Percentiles rank a stretch among this genome's conserved stretches.
phyloP scores from a whole-genome alignment of 2,329 filamentous ascomycete species.

The Fusarium sp. region DNA sequence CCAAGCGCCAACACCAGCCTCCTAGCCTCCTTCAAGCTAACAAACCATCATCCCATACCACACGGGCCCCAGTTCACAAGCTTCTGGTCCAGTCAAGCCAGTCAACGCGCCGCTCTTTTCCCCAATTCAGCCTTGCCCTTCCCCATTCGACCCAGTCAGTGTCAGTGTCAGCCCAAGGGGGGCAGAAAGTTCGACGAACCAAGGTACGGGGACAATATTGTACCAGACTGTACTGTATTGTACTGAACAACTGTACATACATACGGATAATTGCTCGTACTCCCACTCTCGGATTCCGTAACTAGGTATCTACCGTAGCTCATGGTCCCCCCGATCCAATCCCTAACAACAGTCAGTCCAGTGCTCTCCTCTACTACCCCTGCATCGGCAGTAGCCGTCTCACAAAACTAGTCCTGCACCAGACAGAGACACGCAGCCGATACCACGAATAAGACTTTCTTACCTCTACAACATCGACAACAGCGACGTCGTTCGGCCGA shows the following conservation, averaged over 20 bases:
- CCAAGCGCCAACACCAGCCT: slow-evolving; percentile 32
- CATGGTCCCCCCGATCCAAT: slow-evolving; percentile 18
- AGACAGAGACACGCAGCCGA: slow-evolving; percentile 41
- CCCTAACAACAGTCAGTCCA: slow-evolving; percentile 32
- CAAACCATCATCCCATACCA: slow-evolving; percentile 23
- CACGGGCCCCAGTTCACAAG: slow-evolving; percentile 31
- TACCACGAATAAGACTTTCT: slow-evolving; percentile 22
- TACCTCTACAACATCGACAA: slow-evolving; percentile 25
- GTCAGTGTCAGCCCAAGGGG: slow-evolving; percentile 31
- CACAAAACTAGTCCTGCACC: slow-evolving; percentile 38
- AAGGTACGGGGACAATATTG: background rate
- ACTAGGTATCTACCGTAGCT: background rate
- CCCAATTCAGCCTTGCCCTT: slow-evolving; percentile 37
- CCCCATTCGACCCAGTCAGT: slow-evolving; percentile 8
- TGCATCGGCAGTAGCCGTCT: slow-evolving; percentile 40
- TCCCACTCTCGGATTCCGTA: background rate
- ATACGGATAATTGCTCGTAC: background rate
- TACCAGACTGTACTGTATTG: background rate
- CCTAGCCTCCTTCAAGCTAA: slow-evolving; percentile 32
- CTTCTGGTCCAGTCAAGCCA: slow-evolving; percentile 19
- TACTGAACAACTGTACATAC: slow-evolving; percentile 1
- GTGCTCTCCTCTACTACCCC: slow-evolving; percentile 31
- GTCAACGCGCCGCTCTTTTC: slow-evolving; percentile 31
- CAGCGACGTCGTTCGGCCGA: slow-evolving; percentile 11
- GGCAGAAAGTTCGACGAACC: slow-evolving; percentile 31